Evolutionary conservation across 441 rosid genomes (phyloP).

Genomic region (Kokia cookei): DNA sequence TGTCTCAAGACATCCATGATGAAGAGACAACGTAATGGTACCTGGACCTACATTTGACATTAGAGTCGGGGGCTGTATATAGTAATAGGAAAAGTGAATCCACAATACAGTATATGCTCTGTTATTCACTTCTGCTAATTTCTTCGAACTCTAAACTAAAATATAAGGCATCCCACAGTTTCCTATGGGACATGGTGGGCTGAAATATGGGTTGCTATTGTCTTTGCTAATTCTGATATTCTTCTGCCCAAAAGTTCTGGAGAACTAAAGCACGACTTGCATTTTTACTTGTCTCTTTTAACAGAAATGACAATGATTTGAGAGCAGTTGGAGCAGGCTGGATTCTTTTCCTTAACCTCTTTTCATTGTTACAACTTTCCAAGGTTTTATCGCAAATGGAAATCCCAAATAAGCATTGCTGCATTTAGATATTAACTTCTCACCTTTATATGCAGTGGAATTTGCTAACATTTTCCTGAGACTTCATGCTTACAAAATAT

Average conservation of each 20-base stretch:
- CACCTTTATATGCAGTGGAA: not conserved
- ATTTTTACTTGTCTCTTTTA: not conserved
- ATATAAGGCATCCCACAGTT: not conserved
- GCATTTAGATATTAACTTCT: not conserved
- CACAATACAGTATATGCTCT: not conserved
- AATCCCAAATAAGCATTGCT: not conserved
- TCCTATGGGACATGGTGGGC: not conserved
- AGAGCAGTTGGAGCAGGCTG: not conserved
- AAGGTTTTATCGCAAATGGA: not conserved
- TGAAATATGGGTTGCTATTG: not conserved
- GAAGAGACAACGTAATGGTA: not conserved
- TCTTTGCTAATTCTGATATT: not conserved
- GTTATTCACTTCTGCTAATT: slow-evolving; percentile 1
- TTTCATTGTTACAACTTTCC: not conserved
- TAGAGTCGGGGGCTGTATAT: not conserved
- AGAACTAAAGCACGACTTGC: not conserved
- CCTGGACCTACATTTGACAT: not conserved
- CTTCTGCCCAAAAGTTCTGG: not conserved
- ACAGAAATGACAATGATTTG: not conserved
- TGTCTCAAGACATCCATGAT: slow-evolving; percentile 36
- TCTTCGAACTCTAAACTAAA: not conserved
- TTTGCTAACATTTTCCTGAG: not conserved
- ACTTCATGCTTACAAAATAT: not conserved
- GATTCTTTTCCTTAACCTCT: not conserved
- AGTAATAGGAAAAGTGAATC: not conserved